A percentile compares a stretch with the other conserved stretches of the same genome.
phyloP scores from a whole-genome alignment of 1,284 basidiomycete species.

The Tylopilus orsonianus region DNA sequence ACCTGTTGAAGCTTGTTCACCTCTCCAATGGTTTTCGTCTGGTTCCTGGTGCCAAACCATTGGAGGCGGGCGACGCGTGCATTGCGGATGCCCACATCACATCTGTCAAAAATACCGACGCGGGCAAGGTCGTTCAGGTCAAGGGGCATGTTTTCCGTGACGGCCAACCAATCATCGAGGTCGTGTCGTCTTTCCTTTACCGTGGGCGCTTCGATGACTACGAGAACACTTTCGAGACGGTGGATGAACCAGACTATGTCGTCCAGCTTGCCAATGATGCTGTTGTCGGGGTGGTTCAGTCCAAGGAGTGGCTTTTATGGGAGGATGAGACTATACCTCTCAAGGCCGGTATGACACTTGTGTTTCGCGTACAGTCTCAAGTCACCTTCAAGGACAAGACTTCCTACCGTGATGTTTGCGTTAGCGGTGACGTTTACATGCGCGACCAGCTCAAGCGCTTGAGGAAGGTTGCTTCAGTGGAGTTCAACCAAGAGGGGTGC shows the following conservation, averaged over 20 bases:
- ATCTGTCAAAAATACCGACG: slow-evolving; percentile 88
- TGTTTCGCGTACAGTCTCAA: slow-evolving; percentile 87
- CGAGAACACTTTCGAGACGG: slow-evolving; percentile 92
- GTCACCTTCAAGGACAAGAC: slow-evolving; percentile 91
- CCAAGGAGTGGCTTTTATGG: slow-evolving; percentile 99
- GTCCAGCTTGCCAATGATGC: slow-evolving; percentile 79
- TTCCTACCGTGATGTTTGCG: slow-evolving; percentile 80
- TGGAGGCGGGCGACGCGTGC: slow-evolving; percentile 88
- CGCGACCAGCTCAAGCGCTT: slow-evolving; percentile 84
- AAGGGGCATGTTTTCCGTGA: slow-evolving; percentile 82
- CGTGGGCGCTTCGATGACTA: slow-evolving; percentile 93
- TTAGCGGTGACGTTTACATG: slow-evolving; percentile 83
- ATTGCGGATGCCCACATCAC: slow-evolving; percentile 86
- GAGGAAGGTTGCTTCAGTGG: slow-evolving; percentile 85
- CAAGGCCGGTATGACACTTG: slow-evolving; percentile 76
- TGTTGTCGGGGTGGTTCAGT: slow-evolving; percentile 85
- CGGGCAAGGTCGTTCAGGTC: slow-evolving; percentile 93
- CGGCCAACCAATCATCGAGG: slow-evolving; percentile 84
- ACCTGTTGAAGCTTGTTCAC: slow-evolving; percentile 94
- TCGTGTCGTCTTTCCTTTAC: slow-evolving; percentile 94
- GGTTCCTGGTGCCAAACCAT: slow-evolving; percentile 72
- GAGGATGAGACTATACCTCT: slow-evolving; percentile 80
- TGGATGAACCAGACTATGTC: slow-evolving; percentile 86
- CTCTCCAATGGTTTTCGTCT: slow-evolving; percentile 95
- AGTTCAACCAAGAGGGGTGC: slow-evolving; percentile 84